phyloP scores from a whole-genome alignment of 352 stramenopile genomes.

The Proteromonas lacertae region DNA sequence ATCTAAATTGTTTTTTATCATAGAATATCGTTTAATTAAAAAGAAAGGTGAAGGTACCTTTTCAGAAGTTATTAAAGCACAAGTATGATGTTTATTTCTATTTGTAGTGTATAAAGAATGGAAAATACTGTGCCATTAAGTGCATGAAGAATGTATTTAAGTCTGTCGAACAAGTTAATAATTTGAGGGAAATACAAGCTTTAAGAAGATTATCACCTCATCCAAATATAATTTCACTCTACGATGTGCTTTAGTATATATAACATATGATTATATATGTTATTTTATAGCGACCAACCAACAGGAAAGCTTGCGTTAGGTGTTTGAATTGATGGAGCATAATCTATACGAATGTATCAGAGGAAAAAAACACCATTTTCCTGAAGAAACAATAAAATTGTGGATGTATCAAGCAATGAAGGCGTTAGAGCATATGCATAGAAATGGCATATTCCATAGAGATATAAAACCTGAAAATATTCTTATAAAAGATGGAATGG shows the following conservation, averaged over 20 bases:
- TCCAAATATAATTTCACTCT: constrained; percentile 64
- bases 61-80: constrained; percentile 51
- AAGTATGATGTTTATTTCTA: no score
- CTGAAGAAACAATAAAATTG: constrained; percentile 18
- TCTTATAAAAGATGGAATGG: not conserved
- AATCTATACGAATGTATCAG: constrained; percentile 84
- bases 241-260: constrained; percentile 84
- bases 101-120: constrained; percentile 67
- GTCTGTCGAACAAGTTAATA: constrained; percentile 77
- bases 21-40: constrained; percentile 62
- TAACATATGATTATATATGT: no score
- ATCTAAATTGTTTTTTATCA: no score
- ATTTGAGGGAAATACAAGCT: constrained; percentile 68
- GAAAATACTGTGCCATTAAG: constrained; percentile 77
- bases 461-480: constrained; percentile 1
- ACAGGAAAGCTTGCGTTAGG: constrained; percentile 49
- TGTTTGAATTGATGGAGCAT: constrained; percentile 80
- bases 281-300: no score
- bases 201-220: constrained; percentile 56
- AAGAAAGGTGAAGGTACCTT: constrained; percentile 82
- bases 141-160: constrained; percentile 89
- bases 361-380: constrained; percentile 31
- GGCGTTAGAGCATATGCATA: not conserved
- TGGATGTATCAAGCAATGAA: constrained; percentile 44
- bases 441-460: not conserved